Conservation (phyloP, 768 basidiomycete species). For the Cubamyces lactineus region DNA sequence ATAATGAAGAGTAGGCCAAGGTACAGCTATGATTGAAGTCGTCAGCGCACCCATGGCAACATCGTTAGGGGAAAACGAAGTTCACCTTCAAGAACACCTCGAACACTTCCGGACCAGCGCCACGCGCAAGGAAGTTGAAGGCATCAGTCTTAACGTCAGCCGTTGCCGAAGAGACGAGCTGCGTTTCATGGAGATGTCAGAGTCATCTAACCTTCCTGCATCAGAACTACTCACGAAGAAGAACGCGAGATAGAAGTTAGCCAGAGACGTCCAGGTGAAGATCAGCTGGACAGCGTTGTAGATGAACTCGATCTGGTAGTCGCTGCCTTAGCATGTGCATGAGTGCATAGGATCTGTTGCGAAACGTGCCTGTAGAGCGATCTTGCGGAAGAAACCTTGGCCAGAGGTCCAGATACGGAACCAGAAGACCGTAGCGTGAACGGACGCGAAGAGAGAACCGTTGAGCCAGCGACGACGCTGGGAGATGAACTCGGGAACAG, state of each 20-base stretch:
- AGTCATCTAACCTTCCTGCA: background rate
- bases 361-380: slow-evolving; percentile 55
- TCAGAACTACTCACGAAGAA: slow-evolving; percentile 71
- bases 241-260: slow-evolving; percentile 93
- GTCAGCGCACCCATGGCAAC: background rate
- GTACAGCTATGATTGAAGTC: slow-evolving; percentile 55
- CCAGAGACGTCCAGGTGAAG: slow-evolving; percentile 93
- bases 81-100: slow-evolving; percentile 69
- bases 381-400: slow-evolving; percentile 86
- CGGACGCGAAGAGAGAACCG: slow-evolving; percentile 90
- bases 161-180: slow-evolving; percentile 86
- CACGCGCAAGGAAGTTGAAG: slow-evolving; percentile 78
- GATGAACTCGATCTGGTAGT: slow-evolving; percentile 74
- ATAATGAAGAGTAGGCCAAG: slow-evolving; percentile 83
- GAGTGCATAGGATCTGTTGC: background rate
- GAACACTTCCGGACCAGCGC: slow-evolving; percentile 74
- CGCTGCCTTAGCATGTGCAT: background rate
- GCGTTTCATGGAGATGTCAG: slow-evolving; percentile 21
- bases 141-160: slow-evolving; percentile 55
- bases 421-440: slow-evolving; percentile 90
- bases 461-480: slow-evolving; percentile 90
- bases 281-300: slow-evolving; percentile 89
- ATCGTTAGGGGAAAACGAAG: background rate
- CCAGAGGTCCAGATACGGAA: slow-evolving; percentile 89
- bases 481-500: slow-evolving; percentile 91